phyloP scores from a whole-genome alignment of 2,329 filamentous ascomycete species.

The Fusarium sp. region DNA sequence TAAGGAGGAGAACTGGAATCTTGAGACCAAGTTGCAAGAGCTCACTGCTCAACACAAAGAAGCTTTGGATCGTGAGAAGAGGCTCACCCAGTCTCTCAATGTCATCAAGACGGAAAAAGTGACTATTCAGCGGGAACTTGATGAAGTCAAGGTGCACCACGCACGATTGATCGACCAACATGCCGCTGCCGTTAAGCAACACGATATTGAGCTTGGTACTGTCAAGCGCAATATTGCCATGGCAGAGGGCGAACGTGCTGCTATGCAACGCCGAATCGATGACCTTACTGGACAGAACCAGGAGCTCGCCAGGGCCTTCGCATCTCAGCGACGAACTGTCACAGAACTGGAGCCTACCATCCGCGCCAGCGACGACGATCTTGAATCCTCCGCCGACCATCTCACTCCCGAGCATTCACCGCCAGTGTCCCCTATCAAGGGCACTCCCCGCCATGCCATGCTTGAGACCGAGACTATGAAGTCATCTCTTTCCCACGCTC shows the following conservation, averaged over 20 bases:
- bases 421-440: constrained; percentile 89
- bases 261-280: constrained; percentile 85
- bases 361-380: constrained; percentile 70
- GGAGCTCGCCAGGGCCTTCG: constrained; percentile 87
- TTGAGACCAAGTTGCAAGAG: constrained; percentile 93
- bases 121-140: constrained; percentile 83
- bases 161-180: constrained; percentile 86
- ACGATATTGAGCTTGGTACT: constrained; percentile 88
- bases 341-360: constrained; percentile 73
- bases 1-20: constrained; percentile 98
- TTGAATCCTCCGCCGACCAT: constrained; percentile 74
- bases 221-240: constrained; percentile 83
- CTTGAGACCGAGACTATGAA: constrained; percentile 97
- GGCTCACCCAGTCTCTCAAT: constrained; percentile 79
- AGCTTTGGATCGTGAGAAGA: constrained; percentile 83
- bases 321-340: constrained; percentile 75
- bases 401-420: constrained; percentile 90
- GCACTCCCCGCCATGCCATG: constrained; percentile 88
- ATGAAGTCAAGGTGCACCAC: constrained; percentile 86
- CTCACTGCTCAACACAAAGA: constrained; percentile 79
- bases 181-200: constrained; percentile 78
- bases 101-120: constrained; percentile 79
- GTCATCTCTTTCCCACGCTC: constrained; percentile 92
- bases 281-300: constrained; percentile 90
- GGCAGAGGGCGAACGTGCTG: constrained; percentile 81